A percentile compares a stretch with the other conserved stretches of the same genome.
Evolutionary conservation across 2,329 filamentous ascomycete species (phyloP).

Genomic region (Apiospora aurea): DNA sequence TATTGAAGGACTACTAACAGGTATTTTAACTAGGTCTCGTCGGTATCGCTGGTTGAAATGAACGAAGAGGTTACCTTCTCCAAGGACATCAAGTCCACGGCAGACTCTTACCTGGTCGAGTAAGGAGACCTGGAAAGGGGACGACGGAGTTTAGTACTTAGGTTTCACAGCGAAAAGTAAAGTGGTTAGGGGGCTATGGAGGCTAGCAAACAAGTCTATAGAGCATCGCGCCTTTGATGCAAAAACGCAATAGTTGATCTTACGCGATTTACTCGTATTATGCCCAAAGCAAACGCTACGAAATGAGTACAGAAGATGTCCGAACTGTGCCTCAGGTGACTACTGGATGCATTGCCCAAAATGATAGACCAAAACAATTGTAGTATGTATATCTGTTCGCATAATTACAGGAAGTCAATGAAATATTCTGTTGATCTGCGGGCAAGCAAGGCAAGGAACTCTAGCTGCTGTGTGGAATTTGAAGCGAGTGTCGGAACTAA

Average conservation of each 20-base stretch:
- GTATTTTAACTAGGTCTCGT: slow-evolving; percentile 62
- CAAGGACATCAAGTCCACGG: slow-evolving; percentile 79
- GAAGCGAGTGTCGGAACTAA: neutral
- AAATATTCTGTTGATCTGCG: neutral
- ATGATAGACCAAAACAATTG: neutral
- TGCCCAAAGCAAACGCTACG: neutral
- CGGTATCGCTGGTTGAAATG: slow-evolving; percentile 76
- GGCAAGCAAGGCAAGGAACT: neutral
- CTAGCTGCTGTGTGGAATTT: neutral
- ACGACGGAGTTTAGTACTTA: slow-evolving; percentile 2
- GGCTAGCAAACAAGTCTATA: slow-evolving; percentile 24
- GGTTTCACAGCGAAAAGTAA: slow-evolving; percentile 12
- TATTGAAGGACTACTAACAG: slow-evolving; percentile 37
- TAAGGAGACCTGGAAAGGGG: slow-evolving; percentile 49
- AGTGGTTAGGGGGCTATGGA: slow-evolving; percentile 16
- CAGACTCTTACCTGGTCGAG: slow-evolving; percentile 80
- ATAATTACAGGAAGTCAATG: neutral
- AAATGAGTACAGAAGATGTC: neutral
- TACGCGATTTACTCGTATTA: neutral
- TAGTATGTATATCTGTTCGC: neutral
- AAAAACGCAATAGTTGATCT: slow-evolving; percentile 13
- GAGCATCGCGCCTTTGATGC: slow-evolving; percentile 18
- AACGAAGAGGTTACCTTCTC: slow-evolving; percentile 82
- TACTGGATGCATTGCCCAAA: neutral
- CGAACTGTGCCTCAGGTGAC: neutral